Percentiles rank a stretch among this genome's conserved stretches.
These are phyloP conservation scores for Candida incommunis DNA, from an alignment of 805 yeast species.

Conservation along the genomic window DNA sequence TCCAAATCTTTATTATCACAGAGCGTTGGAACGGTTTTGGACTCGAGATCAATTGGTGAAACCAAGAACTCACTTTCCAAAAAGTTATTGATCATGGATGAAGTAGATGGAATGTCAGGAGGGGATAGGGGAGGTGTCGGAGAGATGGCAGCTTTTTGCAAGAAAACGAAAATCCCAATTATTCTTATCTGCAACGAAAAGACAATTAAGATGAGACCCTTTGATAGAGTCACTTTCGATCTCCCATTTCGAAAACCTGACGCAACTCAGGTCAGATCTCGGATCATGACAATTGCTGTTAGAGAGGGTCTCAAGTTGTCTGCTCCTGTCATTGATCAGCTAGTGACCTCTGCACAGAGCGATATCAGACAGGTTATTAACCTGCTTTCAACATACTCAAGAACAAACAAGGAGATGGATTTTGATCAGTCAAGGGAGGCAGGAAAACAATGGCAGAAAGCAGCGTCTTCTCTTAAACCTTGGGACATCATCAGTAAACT, in stretches of 20 bases:
- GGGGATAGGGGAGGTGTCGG: slow-evolving; percentile 99
- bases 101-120: slow-evolving; percentile 98
- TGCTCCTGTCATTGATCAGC: slow-evolving; percentile 65
- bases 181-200: slow-evolving; percentile 90
- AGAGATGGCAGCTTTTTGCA: slow-evolving; percentile 75
- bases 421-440: slow-evolving; percentile 49
- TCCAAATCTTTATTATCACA: slow-evolving; percentile 63
- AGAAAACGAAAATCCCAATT: slow-evolving; percentile 76
- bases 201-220: slow-evolving; percentile 91
- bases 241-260: slow-evolving; percentile 82
- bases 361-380: slow-evolving; percentile 94
- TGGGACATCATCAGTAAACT: slow-evolving; percentile 73
- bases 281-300: slow-evolving; percentile 81
- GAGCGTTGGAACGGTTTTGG: slow-evolving; percentile 54
- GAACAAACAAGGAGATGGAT: slow-evolving; percentile 51
- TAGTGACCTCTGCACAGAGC: slow-evolving; percentile 72
- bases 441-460: slow-evolving; percentile 71
- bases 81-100: slow-evolving; percentile 86
- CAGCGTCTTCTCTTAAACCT: slow-evolving; percentile 67
- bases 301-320: slow-evolving; percentile 73
- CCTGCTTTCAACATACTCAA: slow-evolving; percentile 69
- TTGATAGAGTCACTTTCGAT: slow-evolving; percentile 70
- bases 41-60: slow-evolving; percentile 54
- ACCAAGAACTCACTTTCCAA: neutral
- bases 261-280: slow-evolving; percentile 62